A percentile compares a stretch with the other conserved stretches of the same genome.
Conservation (phyloP, 2,329 filamentous ascomycete genomes). For the Ceratocystis huliohia region DNA sequence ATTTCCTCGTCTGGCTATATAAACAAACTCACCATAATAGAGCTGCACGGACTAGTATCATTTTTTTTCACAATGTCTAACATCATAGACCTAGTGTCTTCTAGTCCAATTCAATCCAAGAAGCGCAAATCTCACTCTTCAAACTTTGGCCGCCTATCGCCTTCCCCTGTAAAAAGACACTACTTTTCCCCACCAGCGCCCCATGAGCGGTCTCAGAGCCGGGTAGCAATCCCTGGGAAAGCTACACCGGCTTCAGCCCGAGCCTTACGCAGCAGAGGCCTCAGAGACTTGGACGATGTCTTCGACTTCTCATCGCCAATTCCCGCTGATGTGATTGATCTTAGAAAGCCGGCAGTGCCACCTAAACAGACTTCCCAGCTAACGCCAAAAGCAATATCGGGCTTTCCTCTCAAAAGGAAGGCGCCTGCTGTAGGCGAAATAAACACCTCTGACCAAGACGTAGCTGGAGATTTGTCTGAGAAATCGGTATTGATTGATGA, state of each 20-base stretch:
- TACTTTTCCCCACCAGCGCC: not conserved
- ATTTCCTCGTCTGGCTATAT: not conserved
- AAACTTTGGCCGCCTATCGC: not conserved
- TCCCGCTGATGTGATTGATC: not conserved
- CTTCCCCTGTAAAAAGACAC: not conserved
- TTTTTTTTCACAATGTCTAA: not conserved
- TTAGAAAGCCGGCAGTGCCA: not conserved
- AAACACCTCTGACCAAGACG: not conserved
- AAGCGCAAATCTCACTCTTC: not conserved
- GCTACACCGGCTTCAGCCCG: not conserved
- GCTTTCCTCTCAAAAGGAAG: not conserved
- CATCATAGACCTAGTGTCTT: slow-evolving; percentile 9
- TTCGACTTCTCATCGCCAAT: not conserved
- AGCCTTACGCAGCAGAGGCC: not conserved
- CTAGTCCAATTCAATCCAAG: slow-evolving; percentile 4
- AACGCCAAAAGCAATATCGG: not conserved
- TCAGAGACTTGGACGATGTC: not conserved
- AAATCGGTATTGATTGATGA: slow-evolving; percentile 1
- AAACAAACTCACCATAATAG: not conserved
- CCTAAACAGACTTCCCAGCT: not conserved
- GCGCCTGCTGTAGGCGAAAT: not conserved
- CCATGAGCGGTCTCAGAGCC: not conserved
- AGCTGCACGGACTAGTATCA: not conserved
- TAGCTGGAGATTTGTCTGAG: not conserved
- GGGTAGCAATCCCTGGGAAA: not conserved